Conservation (phyloP, 345 rosid genomes). For the Salix udensis region DNA sequence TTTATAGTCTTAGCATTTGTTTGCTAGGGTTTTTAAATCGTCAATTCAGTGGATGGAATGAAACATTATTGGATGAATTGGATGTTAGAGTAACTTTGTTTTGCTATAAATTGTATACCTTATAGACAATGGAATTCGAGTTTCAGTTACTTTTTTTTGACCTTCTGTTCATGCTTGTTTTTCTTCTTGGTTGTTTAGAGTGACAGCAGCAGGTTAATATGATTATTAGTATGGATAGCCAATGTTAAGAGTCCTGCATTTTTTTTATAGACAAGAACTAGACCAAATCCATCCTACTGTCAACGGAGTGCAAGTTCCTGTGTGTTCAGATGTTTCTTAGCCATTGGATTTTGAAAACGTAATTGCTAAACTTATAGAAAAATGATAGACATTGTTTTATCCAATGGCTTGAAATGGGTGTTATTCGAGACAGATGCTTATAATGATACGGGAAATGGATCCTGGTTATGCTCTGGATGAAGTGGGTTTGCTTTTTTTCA, state of each 20-base stretch:
- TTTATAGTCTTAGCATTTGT: not conserved
- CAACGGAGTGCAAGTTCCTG: not conserved
- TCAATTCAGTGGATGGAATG: not conserved
- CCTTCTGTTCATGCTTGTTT: not conserved
- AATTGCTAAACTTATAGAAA: not conserved
- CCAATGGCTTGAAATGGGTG: not conserved
- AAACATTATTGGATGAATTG: not conserved
- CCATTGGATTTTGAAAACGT: not conserved
- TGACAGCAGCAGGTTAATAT: not conserved
- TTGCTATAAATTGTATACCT: not conserved
- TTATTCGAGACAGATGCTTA: not conserved
- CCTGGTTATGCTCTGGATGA: not conserved
- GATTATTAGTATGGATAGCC: not conserved
- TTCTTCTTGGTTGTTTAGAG: not conserved
- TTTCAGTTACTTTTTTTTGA: not conserved
- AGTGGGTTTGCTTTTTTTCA: not conserved
- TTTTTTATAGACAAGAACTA: not conserved
- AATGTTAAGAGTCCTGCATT: not conserved
- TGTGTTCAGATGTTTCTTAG: not conserved
- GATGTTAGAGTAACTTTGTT: not conserved
- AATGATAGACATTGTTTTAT: not conserved
- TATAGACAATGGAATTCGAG: not conserved
- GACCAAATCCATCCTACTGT: not conserved
- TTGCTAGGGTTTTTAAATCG: not conserved
- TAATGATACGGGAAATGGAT: not conserved